Evolutionary conservation across 2,329 filamentous ascomycete genomes (phyloP).

Genomic region (Rhynchosporium graminicola): DNA sequence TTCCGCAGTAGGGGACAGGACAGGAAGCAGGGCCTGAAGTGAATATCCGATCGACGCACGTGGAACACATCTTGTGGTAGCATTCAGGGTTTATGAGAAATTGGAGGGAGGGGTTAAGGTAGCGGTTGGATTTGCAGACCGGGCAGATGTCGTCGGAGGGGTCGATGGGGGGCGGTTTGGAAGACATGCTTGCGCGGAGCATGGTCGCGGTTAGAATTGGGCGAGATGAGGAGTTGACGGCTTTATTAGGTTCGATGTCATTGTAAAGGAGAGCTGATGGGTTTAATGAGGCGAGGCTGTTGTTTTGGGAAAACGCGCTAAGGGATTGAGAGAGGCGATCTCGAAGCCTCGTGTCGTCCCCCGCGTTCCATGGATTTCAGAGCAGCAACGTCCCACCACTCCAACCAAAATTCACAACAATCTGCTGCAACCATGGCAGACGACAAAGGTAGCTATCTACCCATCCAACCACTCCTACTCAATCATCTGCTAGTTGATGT

Average conservation of each 20-base stretch:
- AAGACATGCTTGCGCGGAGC: slow-evolving; percentile 23
- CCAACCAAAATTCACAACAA: slow-evolving; percentile 10
- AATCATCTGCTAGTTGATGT: no score
- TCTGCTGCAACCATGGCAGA: slow-evolving; percentile 32
- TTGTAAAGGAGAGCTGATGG: slow-evolving; percentile 6
- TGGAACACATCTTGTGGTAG: slow-evolving; percentile 98
- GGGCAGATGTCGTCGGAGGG: slow-evolving; percentile 74
- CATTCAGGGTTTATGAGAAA: slow-evolving; percentile 98
- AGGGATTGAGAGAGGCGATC: slow-evolving; percentile 20
- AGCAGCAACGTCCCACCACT: slow-evolving; percentile 26
- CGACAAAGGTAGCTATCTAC: slow-evolving; percentile 26
- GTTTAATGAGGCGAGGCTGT: slow-evolving; percentile 25
- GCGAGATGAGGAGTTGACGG: slow-evolving; percentile 6
- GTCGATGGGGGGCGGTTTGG: slow-evolving; percentile 28
- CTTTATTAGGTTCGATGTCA: background rate
- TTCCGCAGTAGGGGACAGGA: slow-evolving; percentile 83
- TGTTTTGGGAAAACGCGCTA: slow-evolving; percentile 21
- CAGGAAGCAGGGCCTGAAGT: slow-evolving; percentile 88
- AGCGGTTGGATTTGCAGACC: slow-evolving; percentile 94
- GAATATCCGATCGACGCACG: slow-evolving; percentile 94
- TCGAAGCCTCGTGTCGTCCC: slow-evolving; percentile 31
- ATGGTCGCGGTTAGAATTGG: slow-evolving; percentile 22
- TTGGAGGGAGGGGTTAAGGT: slow-evolving; percentile 89
- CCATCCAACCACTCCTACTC: no score
- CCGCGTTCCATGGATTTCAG: background rate